Base-by-base conservation (phyloP, 306 rosid genomes). In the Lathyrus oleraceus region DNA sequence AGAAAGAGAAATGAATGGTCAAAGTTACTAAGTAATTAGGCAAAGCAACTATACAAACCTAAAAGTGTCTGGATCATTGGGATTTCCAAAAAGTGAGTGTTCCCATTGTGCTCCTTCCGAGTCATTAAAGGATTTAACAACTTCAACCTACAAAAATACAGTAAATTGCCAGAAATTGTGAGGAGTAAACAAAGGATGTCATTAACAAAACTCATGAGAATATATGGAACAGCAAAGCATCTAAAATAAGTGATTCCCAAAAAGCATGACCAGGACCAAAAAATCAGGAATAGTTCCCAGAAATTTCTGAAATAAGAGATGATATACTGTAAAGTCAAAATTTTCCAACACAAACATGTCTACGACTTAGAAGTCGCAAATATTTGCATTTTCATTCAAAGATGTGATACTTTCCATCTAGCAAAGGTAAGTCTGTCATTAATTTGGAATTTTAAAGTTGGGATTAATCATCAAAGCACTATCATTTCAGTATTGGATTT, bases 81-180 rank as follows among this genome's bases (percentile, higher is more conserved):
- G 98, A 83, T 94, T 94, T 72, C 98, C 98, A 68, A 94, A 94
- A 62, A 94, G 96, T 17, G 98, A 94, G 79, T 87, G 85, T 51
- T 81, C 83, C 98, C 97, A 94, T 58, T 87, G 98, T 5, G 97
- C 96, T 67, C 96, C 96, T 61, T 94, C 98, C 11, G 87, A 80
- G 81, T 93, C 98, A 60, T 87, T 90, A 57, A 84, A 83, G 54
- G 97, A 85, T 82, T 82, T 90, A 81, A 93, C 87, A 78, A 93
- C 96, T 90, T 90, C 98, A 66, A 90, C 87, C 98, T 93, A 72
- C 56, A 79, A 47, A 47, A 64, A 73, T 25, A 72, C 56, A 73
- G 74, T 30, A 69, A 61, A 79, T 47, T 38, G 78, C 64, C 53
- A 73, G 42, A 53, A 82, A 54, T 72, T 54, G 53, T 44, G 74